Evolutionary conservation across 2,329 filamentous ascomycete species (phyloP).

Genomic region (Claviceps cyperi): DNA sequence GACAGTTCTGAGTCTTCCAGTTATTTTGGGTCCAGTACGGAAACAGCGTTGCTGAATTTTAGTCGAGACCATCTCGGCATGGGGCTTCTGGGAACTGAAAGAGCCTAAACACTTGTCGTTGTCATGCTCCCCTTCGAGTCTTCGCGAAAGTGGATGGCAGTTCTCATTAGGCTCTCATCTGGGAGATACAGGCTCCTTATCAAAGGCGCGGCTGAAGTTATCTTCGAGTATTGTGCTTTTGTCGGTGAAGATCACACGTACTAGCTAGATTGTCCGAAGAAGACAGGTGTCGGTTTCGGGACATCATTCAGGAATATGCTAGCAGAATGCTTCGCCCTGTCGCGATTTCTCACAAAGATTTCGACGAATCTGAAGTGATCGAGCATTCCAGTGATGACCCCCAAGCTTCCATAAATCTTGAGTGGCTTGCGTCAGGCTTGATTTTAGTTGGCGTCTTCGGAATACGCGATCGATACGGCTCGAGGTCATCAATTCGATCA

Average conservation of each 20-base stretch:
- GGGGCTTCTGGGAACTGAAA: conserved; percentile 28
- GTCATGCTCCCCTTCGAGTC: conserved; percentile 41
- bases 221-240: conserved; percentile 29
- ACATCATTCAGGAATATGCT: conserved; percentile 38
- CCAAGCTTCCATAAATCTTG: conserved; percentile 20
- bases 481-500: conserved; percentile 47
- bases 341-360: conserved; percentile 60
- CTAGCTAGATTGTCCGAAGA: conserved; percentile 16
- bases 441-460: conserved; percentile 38
- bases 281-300: conserved; percentile 17
- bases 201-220: conserved; percentile 44
- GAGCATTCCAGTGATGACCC: conserved; percentile 28
- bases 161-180: conserved; percentile 31
- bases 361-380: conserved; percentile 51
- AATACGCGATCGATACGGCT: conserved; percentile 51
- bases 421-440: conserved; percentile 31
- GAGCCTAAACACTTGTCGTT: conserved; percentile 29
- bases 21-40: conserved; percentile 41
- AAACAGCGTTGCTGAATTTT: conserved; percentile 37
- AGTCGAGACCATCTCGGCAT: conserved; percentile 35
- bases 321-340: conserved; percentile 60
- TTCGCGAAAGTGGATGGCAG: conserved; percentile 40
- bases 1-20: conserved; percentile 19
- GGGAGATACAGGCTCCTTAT: conserved; percentile 36
- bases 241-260: conserved; percentile 30